Percentiles rank a stretch among this genome's conserved stretches.
These are phyloP conservation scores for Polytrichum commune DNA, from an alignment of 225 moss, liverwort and hornwort species.

Conservation along the genomic window DNA sequence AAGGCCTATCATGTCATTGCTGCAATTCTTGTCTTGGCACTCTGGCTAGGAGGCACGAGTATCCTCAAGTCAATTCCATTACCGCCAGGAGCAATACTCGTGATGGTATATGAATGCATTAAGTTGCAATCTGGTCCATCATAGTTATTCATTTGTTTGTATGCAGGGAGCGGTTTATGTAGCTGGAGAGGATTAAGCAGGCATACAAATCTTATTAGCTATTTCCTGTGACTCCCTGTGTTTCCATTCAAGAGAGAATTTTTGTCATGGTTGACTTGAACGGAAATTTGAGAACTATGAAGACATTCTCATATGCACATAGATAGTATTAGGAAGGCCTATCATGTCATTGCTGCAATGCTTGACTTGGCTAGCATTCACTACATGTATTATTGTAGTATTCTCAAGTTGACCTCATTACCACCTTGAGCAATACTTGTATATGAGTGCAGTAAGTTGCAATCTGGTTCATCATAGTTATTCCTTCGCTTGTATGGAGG, in stretches of 20 bases:
- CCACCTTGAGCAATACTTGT: conserved; percentile 56
- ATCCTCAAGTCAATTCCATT: conserved; percentile 44
- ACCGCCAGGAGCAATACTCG: conserved; percentile 55
- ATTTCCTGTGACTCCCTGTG: no score
- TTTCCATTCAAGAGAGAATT: no score
- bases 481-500: background rate
- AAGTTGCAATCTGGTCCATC: conserved; percentile 37
- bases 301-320: no score
- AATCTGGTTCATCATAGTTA: conserved; percentile 27
- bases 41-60: conserved; percentile 50
- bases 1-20: conserved; percentile 41
- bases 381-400: background rate
- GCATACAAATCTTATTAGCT: no score
- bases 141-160: conserved; percentile 14
- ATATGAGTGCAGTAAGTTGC: conserved; percentile 58
- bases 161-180: no score
- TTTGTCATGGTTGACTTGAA: no score
- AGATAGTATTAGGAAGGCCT: no score
- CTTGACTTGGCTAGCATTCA: no score
- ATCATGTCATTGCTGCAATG: no score
- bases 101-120: conserved; percentile 59
- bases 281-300: no score
- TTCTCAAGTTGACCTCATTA: conserved; percentile 41
- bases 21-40: conserved; percentile 53
- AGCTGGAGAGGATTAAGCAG: no score